Base-by-base conservation (phyloP, 441 rosid genomes). In the Adansonia grandidieri region DNA sequence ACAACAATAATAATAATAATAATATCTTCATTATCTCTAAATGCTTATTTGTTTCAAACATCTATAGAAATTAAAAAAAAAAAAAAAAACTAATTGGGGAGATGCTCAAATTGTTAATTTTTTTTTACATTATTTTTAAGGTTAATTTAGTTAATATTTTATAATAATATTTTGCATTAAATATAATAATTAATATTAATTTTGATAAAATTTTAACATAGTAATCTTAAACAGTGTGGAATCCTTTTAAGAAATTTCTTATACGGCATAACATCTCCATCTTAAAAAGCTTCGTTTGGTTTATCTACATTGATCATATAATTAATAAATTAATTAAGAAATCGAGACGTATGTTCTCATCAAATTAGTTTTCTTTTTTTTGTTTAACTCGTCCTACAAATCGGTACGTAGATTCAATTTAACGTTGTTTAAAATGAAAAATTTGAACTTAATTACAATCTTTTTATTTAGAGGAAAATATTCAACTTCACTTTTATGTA, bases 391-490 rank as follows among this genome's bases (percentile, higher is more conserved):
- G 2, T 13, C 9, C 53, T 17, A 1, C 0, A 45, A 67, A 67
- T 20, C 9, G 19, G 28, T 24, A 24, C 28, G 19, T 9, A 9
- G 8, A 67, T 67, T 67, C 71, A 45, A 19, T 68, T 17, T 13
- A 5, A 1, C 0, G 10, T 45, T 63, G 14, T 9, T 20, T 9
- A 60, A 50, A 61, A 61, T 6, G 65, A 61, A 2, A 1, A 40
- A 22, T 61, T 61, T 61, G 15, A 61, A 60, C 37, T 22, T 60
- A 60, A 61, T 61, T 61, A 24, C n/a, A 58, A 70, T 57, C 24
- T 57, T 17, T 61, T 61, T 28, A 62, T 62, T 37, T 37, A 14
- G 6, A 2, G 15, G 20, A 2, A 17, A 67, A 17, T 4, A 44
- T 3, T 19, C 20, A 56, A n/a, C 17, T 56, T 17, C n/a, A n/a